Conservation (phyloP, 2,329 filamentous ascomycete genomes). For the Fusarium siculi region DNA sequence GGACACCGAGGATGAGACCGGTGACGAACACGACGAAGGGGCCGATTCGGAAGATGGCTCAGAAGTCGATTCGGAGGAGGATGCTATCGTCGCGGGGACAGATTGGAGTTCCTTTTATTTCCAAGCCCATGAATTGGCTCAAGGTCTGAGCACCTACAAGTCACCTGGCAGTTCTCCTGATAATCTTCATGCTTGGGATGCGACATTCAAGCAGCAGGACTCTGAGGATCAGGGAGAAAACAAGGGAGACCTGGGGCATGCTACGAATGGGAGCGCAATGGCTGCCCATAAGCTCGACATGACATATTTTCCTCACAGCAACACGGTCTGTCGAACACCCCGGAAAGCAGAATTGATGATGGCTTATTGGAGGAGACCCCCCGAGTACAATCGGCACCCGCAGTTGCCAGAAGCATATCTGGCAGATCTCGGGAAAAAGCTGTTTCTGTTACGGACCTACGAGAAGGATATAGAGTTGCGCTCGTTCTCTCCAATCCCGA, state of each 20-base stretch:
- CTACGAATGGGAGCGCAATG: background rate
- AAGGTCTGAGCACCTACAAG: background rate
- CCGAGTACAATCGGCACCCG: slow-evolving; percentile 28
- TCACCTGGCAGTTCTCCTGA: slow-evolving; percentile 3
- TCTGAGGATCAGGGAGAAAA: background rate
- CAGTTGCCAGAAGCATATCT: slow-evolving; percentile 9
- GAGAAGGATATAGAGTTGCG: slow-evolving; percentile 61
- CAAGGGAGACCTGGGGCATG: background rate
- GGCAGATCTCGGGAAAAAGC: slow-evolving; percentile 20
- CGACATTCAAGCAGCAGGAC: slow-evolving; percentile 10
- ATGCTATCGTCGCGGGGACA: slow-evolving; percentile 2
- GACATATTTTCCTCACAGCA: slow-evolving; percentile 51
- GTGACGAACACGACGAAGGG: slow-evolving; percentile 29
- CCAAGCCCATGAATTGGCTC: background rate
- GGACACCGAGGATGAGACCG: slow-evolving; percentile 33
- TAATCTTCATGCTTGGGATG: slow-evolving; percentile 25
- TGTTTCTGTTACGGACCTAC: slow-evolving; percentile 60
- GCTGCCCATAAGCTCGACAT: slow-evolving; percentile 42
- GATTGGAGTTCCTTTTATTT: slow-evolving; percentile 17
- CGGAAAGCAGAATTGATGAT: slow-evolving; percentile 24
- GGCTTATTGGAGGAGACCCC: slow-evolving; percentile 34
- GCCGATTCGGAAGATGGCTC: slow-evolving; percentile 27
- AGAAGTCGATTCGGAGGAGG: slow-evolving; percentile 23
- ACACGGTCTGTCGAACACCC: slow-evolving; percentile 33
- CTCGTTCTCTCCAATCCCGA: slow-evolving; percentile 43